phyloP scores from a whole-genome alignment of 1,139 yeast species.

The Pichia kudriavzevii region DNA sequence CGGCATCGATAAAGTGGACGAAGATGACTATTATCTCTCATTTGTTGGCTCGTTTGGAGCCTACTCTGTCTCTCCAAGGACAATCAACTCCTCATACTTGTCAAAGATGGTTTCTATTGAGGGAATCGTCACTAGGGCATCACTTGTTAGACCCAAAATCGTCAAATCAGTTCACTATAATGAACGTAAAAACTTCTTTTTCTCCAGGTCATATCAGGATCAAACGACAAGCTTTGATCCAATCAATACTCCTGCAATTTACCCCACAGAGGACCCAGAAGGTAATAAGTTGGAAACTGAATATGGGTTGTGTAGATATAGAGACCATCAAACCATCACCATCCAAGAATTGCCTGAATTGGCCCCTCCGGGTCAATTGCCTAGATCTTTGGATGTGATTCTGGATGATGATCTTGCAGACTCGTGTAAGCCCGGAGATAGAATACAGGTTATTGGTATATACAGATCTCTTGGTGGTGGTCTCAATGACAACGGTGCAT shows the following conservation, averaged over 20 bases:
- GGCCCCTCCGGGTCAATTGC: slow-evolving; percentile 97
- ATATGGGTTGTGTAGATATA: slow-evolving; percentile 86
- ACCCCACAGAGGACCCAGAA: slow-evolving; percentile 89
- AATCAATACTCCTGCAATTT: slow-evolving; percentile 74
- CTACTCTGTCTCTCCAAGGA: slow-evolving; percentile 81
- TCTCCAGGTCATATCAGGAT: slow-evolving; percentile 88
- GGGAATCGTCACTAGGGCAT: slow-evolving; percentile 92
- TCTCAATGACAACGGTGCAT: slow-evolving; percentile 54
- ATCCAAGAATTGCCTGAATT: slow-evolving; percentile 98
- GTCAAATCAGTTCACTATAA: slow-evolving; percentile 92
- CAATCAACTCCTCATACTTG: slow-evolving; percentile 67
- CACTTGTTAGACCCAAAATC: slow-evolving; percentile 87
- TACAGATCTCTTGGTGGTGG: slow-evolving; percentile 89
- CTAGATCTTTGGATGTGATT: slow-evolving; percentile 84
- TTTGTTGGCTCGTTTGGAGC: slow-evolving; percentile 91
- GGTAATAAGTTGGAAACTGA: slow-evolving; percentile 86
- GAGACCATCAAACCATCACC: slow-evolving; percentile 89
- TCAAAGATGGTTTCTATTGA: slow-evolving; percentile 84
- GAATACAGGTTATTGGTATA: slow-evolving; percentile 91
- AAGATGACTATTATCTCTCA: slow-evolving; percentile 66
- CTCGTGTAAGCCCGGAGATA: slow-evolving; percentile 89
- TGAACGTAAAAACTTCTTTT: slow-evolving; percentile 74
- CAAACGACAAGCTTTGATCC: slow-evolving; percentile 90
- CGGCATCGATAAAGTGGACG: slow-evolving; percentile 45
- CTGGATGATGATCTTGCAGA: slow-evolving; percentile 94